Base-by-base conservation (phyloP, 495 filamentous ascomycete species). In the Hyphodiscus hymeniophilus region DNA sequence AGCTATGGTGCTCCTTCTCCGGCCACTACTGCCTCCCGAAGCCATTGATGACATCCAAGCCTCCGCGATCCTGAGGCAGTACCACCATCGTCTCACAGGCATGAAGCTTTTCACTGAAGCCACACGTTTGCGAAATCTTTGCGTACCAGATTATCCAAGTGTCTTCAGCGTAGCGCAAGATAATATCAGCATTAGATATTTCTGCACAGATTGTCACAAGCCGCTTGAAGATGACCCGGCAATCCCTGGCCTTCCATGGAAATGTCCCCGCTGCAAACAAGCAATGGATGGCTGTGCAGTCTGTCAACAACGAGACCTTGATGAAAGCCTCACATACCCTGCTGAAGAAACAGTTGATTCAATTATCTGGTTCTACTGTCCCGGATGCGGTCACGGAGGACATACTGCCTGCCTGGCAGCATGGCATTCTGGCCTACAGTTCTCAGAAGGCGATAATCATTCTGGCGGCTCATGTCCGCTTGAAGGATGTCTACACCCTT, bases 401-500 rank as follows among this genome's bases (percentile, higher is more conserved):
- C 85, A 90, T 61, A 62, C 76, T 1, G 73, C 72, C 18, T 90
- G 85, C 53, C 71, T 89, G 39, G 69, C 70, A 38, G 74, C 69
- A 3, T 90, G 85, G 85, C 79, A 55, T 34, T 17, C 57, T 33
- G 39, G 39, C 1, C 40, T 39, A 0, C 48, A 50, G 20, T 56
- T 31, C 21, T 22, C 48, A 4, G 42, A 58, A 36, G 74, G 74
- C 32, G 48, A 63, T 15, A 66, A 70, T 13, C 70, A 71, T 18
- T 80, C 73, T 47, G 82, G 81, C 48, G 84, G 85, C n/a, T 81
- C 71, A 39, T 90, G 85, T 58, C 81, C 85, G 13, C 74, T 83
- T 18, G 74, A 81, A 34, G 84, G 83, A 7, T 89, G 85, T 58
- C 70, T 80, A 22, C 84, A 87, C 52, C 80, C 82, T 43, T 89